Conservation (phyloP, 1,284 basidiomycete species). For the Microbotryomycetes sp. region DNA sequence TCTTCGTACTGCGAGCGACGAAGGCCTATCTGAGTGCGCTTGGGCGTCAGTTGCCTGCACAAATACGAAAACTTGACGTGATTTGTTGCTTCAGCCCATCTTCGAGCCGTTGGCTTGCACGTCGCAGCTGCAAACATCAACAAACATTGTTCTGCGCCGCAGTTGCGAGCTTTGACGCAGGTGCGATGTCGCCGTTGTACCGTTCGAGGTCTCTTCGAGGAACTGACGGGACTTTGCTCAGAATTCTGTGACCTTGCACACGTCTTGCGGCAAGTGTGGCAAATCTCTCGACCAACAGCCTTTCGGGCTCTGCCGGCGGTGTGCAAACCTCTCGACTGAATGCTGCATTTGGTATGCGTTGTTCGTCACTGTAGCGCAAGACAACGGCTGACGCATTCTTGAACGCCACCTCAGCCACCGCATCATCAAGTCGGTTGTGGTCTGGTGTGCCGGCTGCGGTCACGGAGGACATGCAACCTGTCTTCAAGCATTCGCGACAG, state of each 20-base stretch:
- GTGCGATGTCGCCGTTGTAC: not conserved
- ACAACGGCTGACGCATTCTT: too few species aligned
- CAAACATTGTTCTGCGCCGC: constrained; percentile 16
- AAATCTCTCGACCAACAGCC: constrained; percentile 23
- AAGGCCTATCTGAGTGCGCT: constrained; percentile 27
- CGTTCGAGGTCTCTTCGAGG: not conserved
- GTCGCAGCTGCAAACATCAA: constrained; percentile 19
- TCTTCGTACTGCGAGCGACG: constrained; percentile 19
- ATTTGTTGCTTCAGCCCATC: not conserved
- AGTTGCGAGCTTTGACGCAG: constrained; percentile 11
- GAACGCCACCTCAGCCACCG: constrained; percentile 9
- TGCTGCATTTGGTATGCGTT: constrained; percentile 27
- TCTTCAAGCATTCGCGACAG: constrained; percentile 8
- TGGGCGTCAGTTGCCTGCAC: not conserved
- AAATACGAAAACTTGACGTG: too few species aligned
- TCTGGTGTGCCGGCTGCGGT: constrained; percentile 25
- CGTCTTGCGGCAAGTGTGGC: constrained; percentile 24
- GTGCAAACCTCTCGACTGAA: constrained; percentile 2
- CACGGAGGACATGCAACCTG: constrained; percentile 27
- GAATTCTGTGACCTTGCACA: constrained; percentile 28
- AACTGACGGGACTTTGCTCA: constrained; percentile 2
- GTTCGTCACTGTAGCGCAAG: not conserved
- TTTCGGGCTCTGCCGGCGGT: constrained; percentile 15
- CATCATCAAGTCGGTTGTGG: constrained; percentile 12
- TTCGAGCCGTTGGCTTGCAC: constrained; percentile 8